Evolutionary conservation across 2,329 filamentous ascomycete genomes (phyloP), one percentile per base, ranked within the genome.

Genomic region (Fusarium sp.): DNA sequence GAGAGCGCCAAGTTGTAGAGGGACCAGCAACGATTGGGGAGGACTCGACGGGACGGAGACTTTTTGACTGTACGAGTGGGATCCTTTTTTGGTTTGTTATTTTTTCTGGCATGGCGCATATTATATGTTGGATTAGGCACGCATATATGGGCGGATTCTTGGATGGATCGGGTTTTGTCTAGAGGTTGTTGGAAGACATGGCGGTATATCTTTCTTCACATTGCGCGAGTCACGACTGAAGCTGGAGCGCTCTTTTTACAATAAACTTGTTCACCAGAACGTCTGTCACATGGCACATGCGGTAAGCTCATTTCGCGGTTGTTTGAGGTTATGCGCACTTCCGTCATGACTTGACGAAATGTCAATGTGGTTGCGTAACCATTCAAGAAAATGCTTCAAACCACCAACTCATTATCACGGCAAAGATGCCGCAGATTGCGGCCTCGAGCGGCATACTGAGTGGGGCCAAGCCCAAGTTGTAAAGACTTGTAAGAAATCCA

Each of bases 1-100:
- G 94, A 95, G 85, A 90, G 89, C 65, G 92, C 94, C 45, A 97
- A 97, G 88, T 85, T 97, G 84, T 97, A 87, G 10, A 20, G 2
- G 37, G 39, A 4, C 52, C 34, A n/a, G 13, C 16, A 20, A 37
- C 45, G 34, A 57, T 41, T 25, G 41, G 18, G 35, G 39, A n/a
- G 32, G 14, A 9, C 34, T 13, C 37, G 52, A 35, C 14, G 10
- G 39, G 41, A 43, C 37, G 35, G 57, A 58, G 34, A 16, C 41
- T 48, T 61, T 11, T 59, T 65, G 35, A 27, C 58, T 68, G 45
- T 66, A 45, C 27, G 37, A 60, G 16, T 34, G 54, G 23, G 45
- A 23, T 48, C n/a, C 18, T 59, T 57, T 63, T 32, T 13, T 30
- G 18, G n/a, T 66, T 64, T 30, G 14, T 62, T 14, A 52, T 54